A percentile compares a stretch with the other conserved stretches of the same genome.
Evolutionary conservation across 1,284 basidiomycete species (phyloP).

Genomic region (Moniliella sp.): DNA sequence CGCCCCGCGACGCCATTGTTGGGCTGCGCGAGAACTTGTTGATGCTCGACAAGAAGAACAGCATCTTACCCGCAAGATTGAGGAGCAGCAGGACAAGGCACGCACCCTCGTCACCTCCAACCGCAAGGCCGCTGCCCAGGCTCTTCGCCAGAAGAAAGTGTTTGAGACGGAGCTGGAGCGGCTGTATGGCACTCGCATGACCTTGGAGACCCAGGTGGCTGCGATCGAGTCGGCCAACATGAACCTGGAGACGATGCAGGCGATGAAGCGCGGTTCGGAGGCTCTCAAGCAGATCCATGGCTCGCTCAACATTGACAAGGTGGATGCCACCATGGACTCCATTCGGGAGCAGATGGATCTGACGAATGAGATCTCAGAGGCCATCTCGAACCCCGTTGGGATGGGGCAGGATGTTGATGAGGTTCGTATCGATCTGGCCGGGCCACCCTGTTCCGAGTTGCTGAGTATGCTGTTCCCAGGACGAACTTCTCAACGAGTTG

Average conservation of each 20-base stretch:
- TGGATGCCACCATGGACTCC: slow-evolving; percentile 71
- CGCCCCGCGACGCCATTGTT: slow-evolving; percentile 36
- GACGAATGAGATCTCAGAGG: slow-evolving; percentile 83
- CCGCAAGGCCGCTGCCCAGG: slow-evolving; percentile 39
- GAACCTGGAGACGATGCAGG: slow-evolving; percentile 90
- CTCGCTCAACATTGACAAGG: slow-evolving; percentile 66
- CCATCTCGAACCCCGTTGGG: slow-evolving; percentile 60
- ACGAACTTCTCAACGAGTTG: slow-evolving; percentile 61
- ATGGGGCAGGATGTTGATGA: slow-evolving; percentile 50
- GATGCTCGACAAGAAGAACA: slow-evolving; percentile 99
- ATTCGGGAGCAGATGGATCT: slow-evolving; percentile 82
- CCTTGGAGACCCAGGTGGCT: slow-evolving; percentile 86
- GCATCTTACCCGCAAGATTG: slow-evolving; percentile 82
- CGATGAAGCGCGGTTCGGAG: slow-evolving; percentile 86
- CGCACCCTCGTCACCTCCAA: slow-evolving; percentile 78
- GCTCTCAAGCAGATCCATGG: slow-evolving; percentile 80
- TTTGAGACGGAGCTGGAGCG: slow-evolving; percentile 71
- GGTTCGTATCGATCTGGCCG: slow-evolving; percentile 37
- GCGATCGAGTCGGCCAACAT: slow-evolving; percentile 92
- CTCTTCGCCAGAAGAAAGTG: slow-evolving; percentile 83
- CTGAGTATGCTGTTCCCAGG: slow-evolving; percentile 38
- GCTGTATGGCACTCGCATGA: slow-evolving; percentile 64
- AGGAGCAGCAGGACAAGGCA: slow-evolving; percentile 78
- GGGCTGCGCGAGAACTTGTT: slow-evolving; percentile 39
- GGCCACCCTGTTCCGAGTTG: slow-evolving; percentile 2